phyloP scores from a whole-genome alignment of 2,329 filamentous ascomycete species.

The Atkinsonella texensis region DNA sequence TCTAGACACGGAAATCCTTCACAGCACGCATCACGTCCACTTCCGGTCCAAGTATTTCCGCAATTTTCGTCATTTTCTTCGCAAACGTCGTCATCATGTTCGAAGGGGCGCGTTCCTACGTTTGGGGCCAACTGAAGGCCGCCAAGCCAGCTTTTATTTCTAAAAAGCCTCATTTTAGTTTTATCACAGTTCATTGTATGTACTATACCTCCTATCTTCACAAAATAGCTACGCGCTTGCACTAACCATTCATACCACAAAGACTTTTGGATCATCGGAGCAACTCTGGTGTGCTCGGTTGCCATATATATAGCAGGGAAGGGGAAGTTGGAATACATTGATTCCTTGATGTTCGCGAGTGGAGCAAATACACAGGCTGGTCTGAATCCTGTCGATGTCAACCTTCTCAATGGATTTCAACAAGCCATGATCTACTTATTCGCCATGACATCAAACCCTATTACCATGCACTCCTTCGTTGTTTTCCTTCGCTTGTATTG shows the following conservation, averaged over 20 bases:
- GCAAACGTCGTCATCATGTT: constrained; percentile 17
- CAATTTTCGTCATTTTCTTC: too few relatives aligned
- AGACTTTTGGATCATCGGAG: constrained; percentile 72
- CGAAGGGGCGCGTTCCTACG: constrained; percentile 18
- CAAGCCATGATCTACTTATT: constrained; percentile 63
- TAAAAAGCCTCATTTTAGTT: constrained; percentile 61
- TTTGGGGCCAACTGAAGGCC: constrained; percentile 32
- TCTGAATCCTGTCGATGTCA: constrained; percentile 67
- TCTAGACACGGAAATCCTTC: too few relatives aligned
- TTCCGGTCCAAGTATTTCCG: too few relatives aligned
- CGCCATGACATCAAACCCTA: constrained; percentile 66
- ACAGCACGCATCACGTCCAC: neutral
- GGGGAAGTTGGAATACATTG: constrained; percentile 61
- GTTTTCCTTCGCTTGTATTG: constrained; percentile 91
- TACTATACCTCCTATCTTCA: constrained; percentile 8
- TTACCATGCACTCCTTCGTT: constrained; percentile 72
- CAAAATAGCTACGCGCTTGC: neutral
- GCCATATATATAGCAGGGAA: constrained; percentile 53
- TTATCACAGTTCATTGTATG: constrained; percentile 70
- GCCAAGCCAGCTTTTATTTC: constrained; percentile 46
- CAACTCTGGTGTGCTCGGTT: constrained; percentile 63
- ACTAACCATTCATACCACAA: constrained; percentile 8
- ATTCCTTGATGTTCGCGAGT: constrained; percentile 78
- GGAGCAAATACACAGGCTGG: constrained; percentile 87
- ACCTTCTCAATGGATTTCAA: constrained; percentile 56